Conservation (phyloP, 1,284 basidiomycete genomes). For the Malassezia vespertilionis region DNA sequence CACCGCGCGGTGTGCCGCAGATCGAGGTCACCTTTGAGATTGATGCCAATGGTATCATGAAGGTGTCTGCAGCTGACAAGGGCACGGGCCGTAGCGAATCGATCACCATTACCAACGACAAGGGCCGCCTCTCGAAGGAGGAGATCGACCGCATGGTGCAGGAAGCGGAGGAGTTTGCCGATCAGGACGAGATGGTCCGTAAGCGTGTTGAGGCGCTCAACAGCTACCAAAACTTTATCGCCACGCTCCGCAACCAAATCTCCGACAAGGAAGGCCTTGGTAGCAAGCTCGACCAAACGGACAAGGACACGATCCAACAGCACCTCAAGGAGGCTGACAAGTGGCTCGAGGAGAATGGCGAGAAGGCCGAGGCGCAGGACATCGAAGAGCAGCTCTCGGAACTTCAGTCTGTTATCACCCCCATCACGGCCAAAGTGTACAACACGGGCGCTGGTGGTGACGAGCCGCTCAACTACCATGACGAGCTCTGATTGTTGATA, state of each 20-base stretch:
- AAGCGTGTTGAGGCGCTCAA: constrained; percentile 45
- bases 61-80: constrained; percentile 46
- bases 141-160: constrained; percentile 47
- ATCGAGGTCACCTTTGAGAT: constrained; percentile 48
- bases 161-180: constrained; percentile 46
- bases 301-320: constrained; percentile 45
- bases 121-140: constrained; percentile 42
- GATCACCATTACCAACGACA: constrained; percentile 47
- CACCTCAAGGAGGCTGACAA: constrained; percentile 45
- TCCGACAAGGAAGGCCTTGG: constrained; percentile 47
- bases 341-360: constrained; percentile 46
- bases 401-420: constrained; percentile 43
- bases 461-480: constrained; percentile 44
- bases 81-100: constrained; percentile 44
- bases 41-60: constrained; percentile 48
- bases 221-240: constrained; percentile 44
- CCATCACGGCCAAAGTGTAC: constrained; percentile 48
- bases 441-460: constrained; percentile 27
- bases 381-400: constrained; percentile 47
- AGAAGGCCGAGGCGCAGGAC: constrained; percentile 41
- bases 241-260: constrained; percentile 40
- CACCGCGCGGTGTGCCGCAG: constrained; percentile 69
- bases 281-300: constrained; percentile 44
- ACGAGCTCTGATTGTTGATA: constrained; percentile 34
- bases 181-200: constrained; percentile 45